phyloP scores from a whole-genome alignment of 768 basidiomycete genomes.

The Termitomyces sp. region DNA sequence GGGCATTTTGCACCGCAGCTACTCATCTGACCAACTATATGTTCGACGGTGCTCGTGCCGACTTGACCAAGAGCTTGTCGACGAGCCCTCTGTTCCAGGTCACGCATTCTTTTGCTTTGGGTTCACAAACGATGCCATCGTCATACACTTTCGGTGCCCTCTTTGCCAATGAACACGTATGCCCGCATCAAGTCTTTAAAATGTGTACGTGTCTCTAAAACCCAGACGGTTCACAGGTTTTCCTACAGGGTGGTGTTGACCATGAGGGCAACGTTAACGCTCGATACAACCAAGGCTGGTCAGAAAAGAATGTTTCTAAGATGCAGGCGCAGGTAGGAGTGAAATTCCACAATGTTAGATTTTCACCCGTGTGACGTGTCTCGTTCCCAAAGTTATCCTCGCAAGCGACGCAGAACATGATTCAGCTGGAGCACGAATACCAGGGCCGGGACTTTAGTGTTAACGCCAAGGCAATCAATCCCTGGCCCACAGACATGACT shows the following conservation, averaged over 20 bases:
- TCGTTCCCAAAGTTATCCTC: constrained; percentile 54
- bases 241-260: constrained; percentile 92
- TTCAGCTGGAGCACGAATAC: constrained; percentile 93
- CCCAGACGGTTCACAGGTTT: constrained; percentile 45
- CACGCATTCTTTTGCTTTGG: constrained; percentile 91
- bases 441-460: constrained; percentile 82
- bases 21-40: constrained; percentile 92
- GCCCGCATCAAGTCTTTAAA: constrained; percentile 11
- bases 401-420: constrained; percentile 79
- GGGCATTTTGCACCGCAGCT: constrained; percentile 35
- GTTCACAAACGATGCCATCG: constrained; percentile 76
- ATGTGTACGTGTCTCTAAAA: constrained; percentile 17
- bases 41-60: constrained; percentile 96
- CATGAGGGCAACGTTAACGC: constrained; percentile 88
- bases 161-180: constrained; percentile 79
- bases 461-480: constrained; percentile 88
- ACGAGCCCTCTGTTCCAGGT: constrained; percentile 97
- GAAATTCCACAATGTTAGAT: neutral
- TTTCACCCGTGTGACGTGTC: constrained; percentile 11
- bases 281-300: constrained; percentile 89
- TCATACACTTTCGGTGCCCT: constrained; percentile 95
- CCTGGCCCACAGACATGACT: constrained; percentile 78
- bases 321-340: constrained; percentile 75
- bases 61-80: constrained; percentile 90
- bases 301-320: constrained; percentile 71